A percentile compares a stretch with the other conserved stretches of the same genome.
phyloP scores from a whole-genome alignment of 352 stramenopile genomes.

The Pythium guiyangense region DNA sequence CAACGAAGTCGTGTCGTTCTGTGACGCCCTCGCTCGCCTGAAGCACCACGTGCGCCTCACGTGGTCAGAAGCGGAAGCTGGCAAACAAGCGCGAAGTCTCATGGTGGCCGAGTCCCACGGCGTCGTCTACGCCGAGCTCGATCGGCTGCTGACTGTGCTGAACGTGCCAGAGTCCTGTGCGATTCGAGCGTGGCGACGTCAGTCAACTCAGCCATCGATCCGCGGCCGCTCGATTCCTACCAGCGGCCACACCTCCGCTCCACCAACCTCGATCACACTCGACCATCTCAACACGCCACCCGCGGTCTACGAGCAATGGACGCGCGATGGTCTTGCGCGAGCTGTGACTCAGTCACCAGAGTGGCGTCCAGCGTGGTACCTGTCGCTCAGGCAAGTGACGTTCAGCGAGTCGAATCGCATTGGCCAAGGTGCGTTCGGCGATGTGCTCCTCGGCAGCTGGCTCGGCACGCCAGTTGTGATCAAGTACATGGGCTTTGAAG shows the following conservation, averaged over 20 bases:
- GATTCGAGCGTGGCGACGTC: too few species aligned
- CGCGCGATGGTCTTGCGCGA: not conserved
- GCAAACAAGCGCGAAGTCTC: not conserved
- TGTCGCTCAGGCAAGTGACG: not conserved
- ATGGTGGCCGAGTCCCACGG: not conserved
- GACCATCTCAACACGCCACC: not conserved
- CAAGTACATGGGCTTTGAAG: constrained; percentile 12
- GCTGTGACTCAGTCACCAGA: too few species aligned
- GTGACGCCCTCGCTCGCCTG: not conserved
- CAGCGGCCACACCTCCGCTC: too few species aligned
- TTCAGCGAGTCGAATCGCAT: constrained; percentile 1
- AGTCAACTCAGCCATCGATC: too few species aligned
- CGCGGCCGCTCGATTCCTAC: too few species aligned
- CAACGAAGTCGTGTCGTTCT: not conserved
- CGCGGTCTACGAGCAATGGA: not conserved
- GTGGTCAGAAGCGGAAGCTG: not conserved
- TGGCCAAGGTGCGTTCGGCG: constrained; percentile 3
- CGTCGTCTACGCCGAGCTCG: constrained; percentile 6
- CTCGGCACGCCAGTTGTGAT: constrained; percentile 4
- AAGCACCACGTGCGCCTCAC: not conserved
- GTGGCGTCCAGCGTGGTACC: not conserved
- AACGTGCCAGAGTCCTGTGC: too few species aligned
- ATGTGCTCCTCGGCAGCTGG: constrained; percentile 4
- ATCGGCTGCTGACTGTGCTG: constrained; percentile 5
- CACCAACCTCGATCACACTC: not conserved